Conservation (phyloP, 768 basidiomycete genomes). For the Termitomyces sp. region DNA sequence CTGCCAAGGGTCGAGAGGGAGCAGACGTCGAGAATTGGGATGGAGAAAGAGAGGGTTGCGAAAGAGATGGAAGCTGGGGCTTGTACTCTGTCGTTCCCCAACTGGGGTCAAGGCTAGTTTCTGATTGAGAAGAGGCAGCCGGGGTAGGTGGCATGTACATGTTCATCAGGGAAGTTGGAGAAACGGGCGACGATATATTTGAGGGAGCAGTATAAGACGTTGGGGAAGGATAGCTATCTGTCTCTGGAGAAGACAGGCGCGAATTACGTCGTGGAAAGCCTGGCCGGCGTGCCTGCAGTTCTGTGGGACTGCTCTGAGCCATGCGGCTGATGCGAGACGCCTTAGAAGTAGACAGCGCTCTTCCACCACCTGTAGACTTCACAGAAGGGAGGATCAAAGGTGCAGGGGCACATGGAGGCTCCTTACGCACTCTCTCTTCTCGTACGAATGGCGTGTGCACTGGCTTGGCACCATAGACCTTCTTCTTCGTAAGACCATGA, state of each 20-base stretch:
- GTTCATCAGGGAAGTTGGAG: slow-evolving; percentile 16
- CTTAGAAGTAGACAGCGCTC: slow-evolving; percentile 32
- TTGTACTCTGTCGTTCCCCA: slow-evolving; percentile 14
- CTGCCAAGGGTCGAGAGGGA: not conserved
- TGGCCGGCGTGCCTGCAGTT: slow-evolving; percentile 29
- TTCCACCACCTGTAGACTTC: slow-evolving; percentile 27
- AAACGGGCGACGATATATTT: slow-evolving; percentile 21
- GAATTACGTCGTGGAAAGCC: slow-evolving; percentile 31
- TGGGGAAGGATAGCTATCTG: slow-evolving; percentile 24
- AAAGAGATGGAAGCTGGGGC: slow-evolving; percentile 9
- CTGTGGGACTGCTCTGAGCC: slow-evolving; percentile 32
- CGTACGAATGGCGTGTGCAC: slow-evolving; percentile 51
- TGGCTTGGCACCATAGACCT: slow-evolving; percentile 55
- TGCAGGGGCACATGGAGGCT: slow-evolving; percentile 24
- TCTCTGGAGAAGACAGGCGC: slow-evolving; percentile 37
- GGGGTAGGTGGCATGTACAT: slow-evolving; percentile 13
- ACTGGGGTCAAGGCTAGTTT: slow-evolving; percentile 3
- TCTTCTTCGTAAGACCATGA: slow-evolving; percentile 71
- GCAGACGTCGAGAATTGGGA: not conserved
- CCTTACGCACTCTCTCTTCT: slow-evolving; percentile 42
- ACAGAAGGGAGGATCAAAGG: slow-evolving; percentile 26
- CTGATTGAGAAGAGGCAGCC: slow-evolving; percentile 1
- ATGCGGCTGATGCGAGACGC: slow-evolving; percentile 33
- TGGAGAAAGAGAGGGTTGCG: slow-evolving; percentile 8
- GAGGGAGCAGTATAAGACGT: slow-evolving; percentile 15